Evolutionary conservation across 2,329 filamentous ascomycete species (phyloP), one percentile per base, ranked within the genome.

Genomic region (Chrysosporium keratinophilum): DNA sequence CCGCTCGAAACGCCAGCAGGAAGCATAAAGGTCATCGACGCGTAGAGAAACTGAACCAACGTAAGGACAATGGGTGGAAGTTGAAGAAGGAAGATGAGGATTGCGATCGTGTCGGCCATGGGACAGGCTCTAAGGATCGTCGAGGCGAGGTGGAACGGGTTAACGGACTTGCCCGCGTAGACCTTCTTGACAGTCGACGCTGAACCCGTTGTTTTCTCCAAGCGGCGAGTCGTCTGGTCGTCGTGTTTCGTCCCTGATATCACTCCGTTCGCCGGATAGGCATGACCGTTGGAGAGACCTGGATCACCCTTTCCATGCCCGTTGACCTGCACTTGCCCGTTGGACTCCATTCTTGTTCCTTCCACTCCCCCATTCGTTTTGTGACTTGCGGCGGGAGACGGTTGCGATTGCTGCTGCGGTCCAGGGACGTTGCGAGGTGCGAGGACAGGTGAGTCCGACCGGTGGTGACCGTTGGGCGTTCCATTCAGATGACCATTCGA

Each of bases 81-180:
- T 67, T 95, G 90, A 71, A 96, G 86, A 61, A 97, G 81, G 63
- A 96, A 87, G 71, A 96, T 95, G 69, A 97, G 82, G 65, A 97
- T 95, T 67, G 91, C 89, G 71, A 96, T 88, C 57, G 91, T 95
- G 73, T 97, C 91, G 73, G 88, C 87, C 66, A 95, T 82, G 52
- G 91, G 91, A 64, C 90, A 91, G 50, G 89, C 88, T 64, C 83
- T 83, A 67, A 97, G 81, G 63, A 97, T 91, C 53, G 89, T 95
- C 61, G 87, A 80, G 59, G 86, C 85, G 60, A 94, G 77, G 63
- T 87, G 83, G 61, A 95, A 73, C 46, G 87, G 82, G 56, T 85
- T 85, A 52, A 82, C 82, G 61, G 83, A 83, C 31, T 66, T 62
- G 56, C 58, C 65, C 46, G 67, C 66, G 46, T 61, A 58, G 17